Evolutionary conservation across 2,329 filamentous ascomycete genomes (phyloP).

Genomic region (Aspergillus vadensis): DNA sequence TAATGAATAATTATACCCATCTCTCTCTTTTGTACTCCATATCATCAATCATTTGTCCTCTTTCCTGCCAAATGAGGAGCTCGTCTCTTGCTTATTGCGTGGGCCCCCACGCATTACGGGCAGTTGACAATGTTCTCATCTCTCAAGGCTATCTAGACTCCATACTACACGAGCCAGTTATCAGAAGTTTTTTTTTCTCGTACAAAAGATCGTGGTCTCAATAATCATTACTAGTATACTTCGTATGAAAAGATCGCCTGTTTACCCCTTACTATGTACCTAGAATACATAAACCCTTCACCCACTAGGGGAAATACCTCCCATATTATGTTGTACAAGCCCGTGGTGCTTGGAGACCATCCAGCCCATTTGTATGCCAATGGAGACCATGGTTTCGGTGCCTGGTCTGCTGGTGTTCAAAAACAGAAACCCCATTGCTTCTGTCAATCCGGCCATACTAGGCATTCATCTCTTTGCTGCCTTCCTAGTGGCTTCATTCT

Average conservation of each 20-base stretch:
- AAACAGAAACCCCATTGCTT: not conserved
- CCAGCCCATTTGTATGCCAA: not conserved
- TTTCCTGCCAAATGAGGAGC: too few species aligned
- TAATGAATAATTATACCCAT: not conserved
- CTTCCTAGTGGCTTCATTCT: slow-evolving; percentile 11
- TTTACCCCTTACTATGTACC: not conserved
- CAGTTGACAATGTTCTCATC: too few species aligned
- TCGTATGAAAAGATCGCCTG: not conserved
- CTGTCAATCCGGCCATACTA: not conserved
- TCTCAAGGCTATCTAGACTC: not conserved
- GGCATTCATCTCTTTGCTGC: not conserved
- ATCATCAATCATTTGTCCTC: not conserved
- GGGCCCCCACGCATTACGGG: too few species aligned
- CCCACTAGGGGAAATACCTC: not conserved
- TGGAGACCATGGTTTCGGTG: not conserved
- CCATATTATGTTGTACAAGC: not conserved
- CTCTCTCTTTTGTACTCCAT: not conserved
- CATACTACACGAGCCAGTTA: not conserved
- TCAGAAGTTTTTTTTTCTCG: not conserved
- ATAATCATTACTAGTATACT: not conserved
- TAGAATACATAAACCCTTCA: not conserved
- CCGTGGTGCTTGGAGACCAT: not conserved
- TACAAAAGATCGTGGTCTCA: not conserved
- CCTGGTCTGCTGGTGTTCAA: not conserved
- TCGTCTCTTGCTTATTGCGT: too few species aligned